Percentiles rank a stretch among this genome's conserved stretches.
Conservation (phyloP, 176 grass and related monocot species). For the Alloteropsis semialata region DNA sequence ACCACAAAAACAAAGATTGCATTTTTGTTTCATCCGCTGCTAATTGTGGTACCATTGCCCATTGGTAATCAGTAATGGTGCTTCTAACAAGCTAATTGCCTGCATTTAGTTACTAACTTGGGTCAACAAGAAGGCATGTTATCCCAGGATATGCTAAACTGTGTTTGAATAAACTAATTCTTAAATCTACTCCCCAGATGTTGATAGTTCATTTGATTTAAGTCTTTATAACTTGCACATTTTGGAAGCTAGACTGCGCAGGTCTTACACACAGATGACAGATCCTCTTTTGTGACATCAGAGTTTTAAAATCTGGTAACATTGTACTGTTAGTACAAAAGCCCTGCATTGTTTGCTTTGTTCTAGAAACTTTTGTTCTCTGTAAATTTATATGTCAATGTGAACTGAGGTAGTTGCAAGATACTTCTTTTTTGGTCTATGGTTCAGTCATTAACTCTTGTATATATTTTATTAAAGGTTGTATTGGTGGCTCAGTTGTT, state of each 20-base stretch:
- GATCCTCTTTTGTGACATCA: neutral
- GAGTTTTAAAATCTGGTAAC: neutral
- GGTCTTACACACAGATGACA: neutral
- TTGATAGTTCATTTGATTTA: neutral
- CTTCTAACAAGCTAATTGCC: neutral
- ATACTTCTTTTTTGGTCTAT: neutral
- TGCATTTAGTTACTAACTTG: neutral
- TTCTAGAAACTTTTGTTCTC: neutral
- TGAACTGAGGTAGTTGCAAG: neutral
- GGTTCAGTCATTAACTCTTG: neutral
- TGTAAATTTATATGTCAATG: neutral
- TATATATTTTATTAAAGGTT: conserved; percentile 43
- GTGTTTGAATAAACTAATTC: neutral
- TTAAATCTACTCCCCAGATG: neutral
- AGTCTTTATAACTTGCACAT: neutral
- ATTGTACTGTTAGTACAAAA: neutral
- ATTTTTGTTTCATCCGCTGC: neutral
- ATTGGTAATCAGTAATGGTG: neutral
- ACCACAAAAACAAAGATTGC: neutral
- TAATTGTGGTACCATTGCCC: neutral
- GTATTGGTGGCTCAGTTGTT: conserved; percentile 81
- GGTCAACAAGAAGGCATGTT: neutral
- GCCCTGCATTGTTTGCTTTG: neutral
- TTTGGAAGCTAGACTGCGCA: neutral
- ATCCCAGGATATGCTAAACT: neutral